phyloP scores from a whole-genome alignment of 345 rosid species.

The Diplotaxis tenuifolia region DNA sequence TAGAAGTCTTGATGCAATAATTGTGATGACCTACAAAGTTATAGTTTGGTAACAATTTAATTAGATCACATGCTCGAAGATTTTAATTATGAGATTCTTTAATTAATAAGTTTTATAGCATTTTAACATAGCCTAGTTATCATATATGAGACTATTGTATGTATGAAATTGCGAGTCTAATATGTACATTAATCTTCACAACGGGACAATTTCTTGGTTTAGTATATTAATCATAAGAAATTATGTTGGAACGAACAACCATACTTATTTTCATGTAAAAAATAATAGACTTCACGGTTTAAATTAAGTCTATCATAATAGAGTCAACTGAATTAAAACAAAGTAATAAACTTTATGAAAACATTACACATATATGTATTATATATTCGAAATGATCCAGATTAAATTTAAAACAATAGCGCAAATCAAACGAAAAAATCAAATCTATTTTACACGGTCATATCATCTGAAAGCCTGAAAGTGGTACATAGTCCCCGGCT shows the following conservation, averaged over 20 bases:
- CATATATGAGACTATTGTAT: neutral
- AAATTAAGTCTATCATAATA: too few species aligned
- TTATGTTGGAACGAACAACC: neutral
- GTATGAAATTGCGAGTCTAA: neutral
- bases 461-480: neutral
- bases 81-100: neutral
- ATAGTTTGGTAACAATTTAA: constrained; percentile 21
- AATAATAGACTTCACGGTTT: too few species aligned
- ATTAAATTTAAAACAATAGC: neutral
- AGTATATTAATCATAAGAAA: neutral
- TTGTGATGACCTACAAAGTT: constrained; percentile 19
- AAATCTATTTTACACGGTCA: too few species aligned
- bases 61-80: constrained; percentile 24
- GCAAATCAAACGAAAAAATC: neutral
- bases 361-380: neutral
- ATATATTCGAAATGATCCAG: neutral
- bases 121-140: neutral
- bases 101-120: neutral
- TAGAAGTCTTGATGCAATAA: constrained; percentile 17
- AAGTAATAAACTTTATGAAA: too few species aligned
- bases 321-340: too few species aligned
- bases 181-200: neutral
- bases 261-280: too few species aligned
- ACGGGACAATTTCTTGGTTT: neutral
- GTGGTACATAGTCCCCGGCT: neutral